Evolutionary conservation across 2,329 filamentous ascomycete genomes (phyloP).

Genomic region (Penicillium sp.): DNA sequence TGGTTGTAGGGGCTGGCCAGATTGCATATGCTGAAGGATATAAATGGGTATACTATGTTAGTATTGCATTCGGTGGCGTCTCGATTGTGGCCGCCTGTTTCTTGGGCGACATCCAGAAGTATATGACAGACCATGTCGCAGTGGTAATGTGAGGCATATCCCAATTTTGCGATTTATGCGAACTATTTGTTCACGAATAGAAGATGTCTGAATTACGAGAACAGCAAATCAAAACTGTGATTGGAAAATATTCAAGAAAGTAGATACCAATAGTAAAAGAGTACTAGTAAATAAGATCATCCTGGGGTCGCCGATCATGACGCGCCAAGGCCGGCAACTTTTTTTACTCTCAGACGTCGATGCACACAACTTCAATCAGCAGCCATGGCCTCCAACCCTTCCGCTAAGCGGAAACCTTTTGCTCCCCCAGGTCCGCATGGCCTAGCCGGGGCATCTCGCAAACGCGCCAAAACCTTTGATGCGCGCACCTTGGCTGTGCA

Average conservation of each 20-base stretch:
- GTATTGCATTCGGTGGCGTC: conserved; percentile 61
- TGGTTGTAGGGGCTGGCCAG: conserved; percentile 57
- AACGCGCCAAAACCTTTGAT: conserved; percentile 46
- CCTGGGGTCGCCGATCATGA: conserved; percentile 23
- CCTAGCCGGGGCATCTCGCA: conserved; percentile 35
- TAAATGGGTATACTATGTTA: conserved; percentile 61
- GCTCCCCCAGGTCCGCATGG: conserved; percentile 20
- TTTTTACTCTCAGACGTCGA: conserved; percentile 13
- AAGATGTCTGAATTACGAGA: not conserved
- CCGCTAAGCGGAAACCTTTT: conserved; percentile 35
- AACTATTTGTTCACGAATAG: not conserved
- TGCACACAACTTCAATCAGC: conserved; percentile 14
- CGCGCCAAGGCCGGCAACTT: conserved; percentile 28
- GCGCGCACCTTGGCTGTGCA: conserved; percentile 47
- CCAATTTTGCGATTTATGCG: not conserved
- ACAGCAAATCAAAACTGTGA: not conserved
- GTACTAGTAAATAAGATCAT: not conserved
- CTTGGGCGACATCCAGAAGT: conserved; percentile 58
- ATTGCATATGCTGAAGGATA: conserved; percentile 60
- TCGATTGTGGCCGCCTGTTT: conserved; percentile 60
- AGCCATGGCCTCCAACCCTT: conserved; percentile 35
- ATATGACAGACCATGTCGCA: conserved; percentile 60
- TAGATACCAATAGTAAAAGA: not conserved
- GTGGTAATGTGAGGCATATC: conserved; percentile 44
- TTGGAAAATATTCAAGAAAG: not conserved